A percentile compares a stretch with the other conserved stretches of the same genome.
These are phyloP conservation scores for Vickermania spadyakhi DNA, from an alignment of 208 protist genomes.

Conservation along the genomic window DNA sequence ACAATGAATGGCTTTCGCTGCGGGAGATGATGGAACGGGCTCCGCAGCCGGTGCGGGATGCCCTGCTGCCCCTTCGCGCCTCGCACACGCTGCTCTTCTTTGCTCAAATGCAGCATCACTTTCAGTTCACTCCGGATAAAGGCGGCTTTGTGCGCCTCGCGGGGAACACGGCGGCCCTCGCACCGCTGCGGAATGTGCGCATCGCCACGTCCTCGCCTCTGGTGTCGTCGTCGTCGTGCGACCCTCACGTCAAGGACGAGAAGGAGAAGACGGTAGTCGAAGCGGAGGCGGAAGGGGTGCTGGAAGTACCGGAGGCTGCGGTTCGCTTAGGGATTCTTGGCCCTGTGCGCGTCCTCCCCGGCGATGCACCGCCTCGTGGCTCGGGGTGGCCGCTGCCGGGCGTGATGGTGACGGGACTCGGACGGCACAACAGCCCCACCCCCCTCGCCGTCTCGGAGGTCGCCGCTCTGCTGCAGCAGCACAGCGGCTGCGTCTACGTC, in stretches of 20 bases:
- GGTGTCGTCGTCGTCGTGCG: not conserved
- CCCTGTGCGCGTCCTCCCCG: not conserved
- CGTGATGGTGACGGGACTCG: slow-evolving; percentile 7
- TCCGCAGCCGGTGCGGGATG: slow-evolving; percentile 11
- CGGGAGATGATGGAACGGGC: slow-evolving; percentile 17
- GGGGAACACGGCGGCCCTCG: too few relatives aligned
- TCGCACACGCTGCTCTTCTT: slow-evolving; percentile 45
- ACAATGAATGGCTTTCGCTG: slow-evolving; percentile 24
- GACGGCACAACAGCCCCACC: slow-evolving; percentile 21
- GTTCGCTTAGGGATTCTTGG: too few relatives aligned
- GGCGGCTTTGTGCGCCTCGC: slow-evolving; percentile 17
- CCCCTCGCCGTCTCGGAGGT: slow-evolving; percentile 22
- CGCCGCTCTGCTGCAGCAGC: slow-evolving; percentile 3
- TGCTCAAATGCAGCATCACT: slow-evolving; percentile 48
- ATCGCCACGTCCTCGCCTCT: not conserved
- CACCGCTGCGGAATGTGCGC: not conserved
- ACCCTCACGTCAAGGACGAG: not conserved
- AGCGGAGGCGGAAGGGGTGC: too few relatives aligned
- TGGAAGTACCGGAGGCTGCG: too few relatives aligned
- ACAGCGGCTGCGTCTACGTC: slow-evolving; percentile 10
- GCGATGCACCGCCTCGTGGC: not conserved
- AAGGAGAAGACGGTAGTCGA: not conserved
- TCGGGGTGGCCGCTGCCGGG: not conserved
- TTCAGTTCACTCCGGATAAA: slow-evolving; percentile 31
- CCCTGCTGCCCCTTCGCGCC: slow-evolving; percentile 16